Percentiles rank a stretch among this genome's conserved stretches.
Evolutionary conservation across 116 monocot genomes (phyloP).

Genomic region (Cymodocea nodosa): DNA sequence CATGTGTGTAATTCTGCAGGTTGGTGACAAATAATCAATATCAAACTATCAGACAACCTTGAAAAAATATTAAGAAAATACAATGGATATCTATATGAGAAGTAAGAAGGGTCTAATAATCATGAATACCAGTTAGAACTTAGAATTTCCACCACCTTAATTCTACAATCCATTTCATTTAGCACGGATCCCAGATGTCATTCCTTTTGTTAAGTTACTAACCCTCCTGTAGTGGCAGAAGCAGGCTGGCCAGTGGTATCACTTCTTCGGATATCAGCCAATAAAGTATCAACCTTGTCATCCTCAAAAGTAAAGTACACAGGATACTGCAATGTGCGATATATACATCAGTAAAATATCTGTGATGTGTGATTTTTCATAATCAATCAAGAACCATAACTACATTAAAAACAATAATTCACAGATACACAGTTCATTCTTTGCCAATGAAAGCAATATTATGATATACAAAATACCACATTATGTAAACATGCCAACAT

Average conservation of each 20-base stretch:
- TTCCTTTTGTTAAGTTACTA: constrained; percentile 15
- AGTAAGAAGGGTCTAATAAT: too few species aligned
- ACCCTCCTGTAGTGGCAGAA: constrained; percentile 93
- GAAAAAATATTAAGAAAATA: background rate
- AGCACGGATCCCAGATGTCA: background rate
- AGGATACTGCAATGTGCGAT: constrained; percentile 60
- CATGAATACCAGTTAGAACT: too few species aligned
- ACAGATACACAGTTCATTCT: too few species aligned
- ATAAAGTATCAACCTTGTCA: constrained; percentile 46
- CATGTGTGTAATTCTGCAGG: background rate
- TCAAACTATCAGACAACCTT: background rate
- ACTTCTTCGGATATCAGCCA: constrained; percentile 58
- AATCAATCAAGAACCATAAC: too few species aligned
- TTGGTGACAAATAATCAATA: background rate
- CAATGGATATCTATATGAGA: background rate
- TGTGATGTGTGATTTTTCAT: too few species aligned
- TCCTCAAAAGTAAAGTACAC: constrained; percentile 95
- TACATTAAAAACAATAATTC: too few species aligned
- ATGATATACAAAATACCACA: too few species aligned
- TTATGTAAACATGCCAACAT: too few species aligned
- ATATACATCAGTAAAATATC: background rate
- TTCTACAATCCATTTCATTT: too few species aligned
- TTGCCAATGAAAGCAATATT: too few species aligned
- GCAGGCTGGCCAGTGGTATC: constrained; percentile 67
- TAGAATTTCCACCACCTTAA: too few species aligned